A percentile compares a stretch with the other conserved stretches of the same genome.
Conservation (phyloP, 2,329 filamentous ascomycete species). For the Cladosporium sp. region DNA sequence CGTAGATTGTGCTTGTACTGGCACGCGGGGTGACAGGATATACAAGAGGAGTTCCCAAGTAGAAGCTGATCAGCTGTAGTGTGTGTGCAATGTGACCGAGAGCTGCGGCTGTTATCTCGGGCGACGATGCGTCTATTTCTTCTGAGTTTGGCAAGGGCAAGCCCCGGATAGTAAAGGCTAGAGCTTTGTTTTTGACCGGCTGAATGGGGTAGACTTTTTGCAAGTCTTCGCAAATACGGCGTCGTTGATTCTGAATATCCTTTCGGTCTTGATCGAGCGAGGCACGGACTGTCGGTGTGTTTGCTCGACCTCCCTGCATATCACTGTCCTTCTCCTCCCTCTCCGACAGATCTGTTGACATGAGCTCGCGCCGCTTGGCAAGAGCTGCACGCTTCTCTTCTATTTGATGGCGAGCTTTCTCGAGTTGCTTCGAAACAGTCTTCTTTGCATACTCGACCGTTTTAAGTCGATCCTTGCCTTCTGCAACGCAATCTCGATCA, state of each 20-base stretch:
- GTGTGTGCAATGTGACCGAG: conserved; percentile 79
- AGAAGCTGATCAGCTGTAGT: conserved; percentile 75
- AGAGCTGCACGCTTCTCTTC: conserved; percentile 71
- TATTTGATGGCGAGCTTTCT: conserved; percentile 62
- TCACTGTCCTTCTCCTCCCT: conserved; percentile 48
- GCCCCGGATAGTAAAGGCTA: conserved; percentile 82
- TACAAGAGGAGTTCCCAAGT: conserved; percentile 75
- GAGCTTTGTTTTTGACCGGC: conserved; percentile 62
- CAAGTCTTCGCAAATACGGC: conserved; percentile 84
- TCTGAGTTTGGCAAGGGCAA: conserved; percentile 77
- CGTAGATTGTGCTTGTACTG: conserved; percentile 74
- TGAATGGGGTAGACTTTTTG: conserved; percentile 78
- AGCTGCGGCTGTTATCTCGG: conserved; percentile 76
- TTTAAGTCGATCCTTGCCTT: conserved; percentile 48
- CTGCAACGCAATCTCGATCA: conserved; percentile 40
- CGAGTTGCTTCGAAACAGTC: conserved; percentile 67
- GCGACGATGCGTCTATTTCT: conserved; percentile 67
- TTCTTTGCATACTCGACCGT: conserved; percentile 57
- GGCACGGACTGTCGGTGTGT: conserved; percentile 45
- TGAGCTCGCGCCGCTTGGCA: conserved; percentile 65
- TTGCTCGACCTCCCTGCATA: conserved; percentile 57
- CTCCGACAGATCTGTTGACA: conserved; percentile 49
- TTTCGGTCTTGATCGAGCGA: conserved; percentile 55
- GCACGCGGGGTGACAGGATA: conserved; percentile 75
- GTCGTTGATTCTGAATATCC: conserved; percentile 78